Conservation (phyloP, 306 rosid genomes). For the Trichosanthes truncata region DNA sequence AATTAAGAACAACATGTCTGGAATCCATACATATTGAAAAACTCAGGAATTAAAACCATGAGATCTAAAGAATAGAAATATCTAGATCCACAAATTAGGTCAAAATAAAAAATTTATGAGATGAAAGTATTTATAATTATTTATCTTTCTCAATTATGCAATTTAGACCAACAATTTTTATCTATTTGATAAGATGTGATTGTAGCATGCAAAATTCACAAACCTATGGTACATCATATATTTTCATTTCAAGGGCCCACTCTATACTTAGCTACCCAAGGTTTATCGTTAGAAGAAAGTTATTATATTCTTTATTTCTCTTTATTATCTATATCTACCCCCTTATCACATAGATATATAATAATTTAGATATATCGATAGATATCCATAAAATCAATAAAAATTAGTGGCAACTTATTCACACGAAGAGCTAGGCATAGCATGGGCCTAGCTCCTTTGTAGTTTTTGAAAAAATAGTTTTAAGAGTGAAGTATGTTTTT, state of each 20-base stretch:
- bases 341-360: too few relatives aligned
- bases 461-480: too few relatives aligned
- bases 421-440: background rate
- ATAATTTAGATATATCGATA: too few relatives aligned
- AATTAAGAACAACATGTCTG: too few relatives aligned
- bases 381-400: too few relatives aligned
- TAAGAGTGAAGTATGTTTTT: too few relatives aligned
- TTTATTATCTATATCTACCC: background rate
- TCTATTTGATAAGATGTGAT: too few relatives aligned
- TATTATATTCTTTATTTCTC: too few relatives aligned
- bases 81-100: background rate
- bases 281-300: background rate
- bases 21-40: background rate
- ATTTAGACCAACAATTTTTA: background rate
- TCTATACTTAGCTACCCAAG: background rate
- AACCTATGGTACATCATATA: too few relatives aligned
- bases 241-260: background rate
- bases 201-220: too few relatives aligned
- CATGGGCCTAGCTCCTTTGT: background rate
- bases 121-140: too few relatives aligned
- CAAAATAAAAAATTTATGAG: background rate
- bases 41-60: background rate
- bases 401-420: too few relatives aligned
- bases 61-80: background rate
- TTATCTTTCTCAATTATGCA: background rate